Evolutionary conservation across 768 basidiomycete genomes (phyloP).

Genomic region (Amanita rubescens): DNA sequence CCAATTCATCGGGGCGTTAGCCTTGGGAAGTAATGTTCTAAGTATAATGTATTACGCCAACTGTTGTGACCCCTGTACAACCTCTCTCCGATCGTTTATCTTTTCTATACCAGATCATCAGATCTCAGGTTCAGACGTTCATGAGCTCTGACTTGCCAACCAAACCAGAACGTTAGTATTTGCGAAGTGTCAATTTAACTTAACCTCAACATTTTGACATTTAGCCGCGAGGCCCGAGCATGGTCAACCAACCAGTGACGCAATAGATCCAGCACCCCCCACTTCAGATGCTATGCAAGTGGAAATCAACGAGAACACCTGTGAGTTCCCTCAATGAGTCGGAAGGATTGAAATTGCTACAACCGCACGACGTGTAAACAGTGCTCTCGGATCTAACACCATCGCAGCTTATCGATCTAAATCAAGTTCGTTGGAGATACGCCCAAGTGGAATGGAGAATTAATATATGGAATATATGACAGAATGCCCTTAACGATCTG

Average conservation of each 20-base stretch:
- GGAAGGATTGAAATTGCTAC: background rate
- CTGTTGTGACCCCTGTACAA: background rate
- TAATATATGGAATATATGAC: background rate
- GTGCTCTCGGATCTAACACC: conserved; percentile 8
- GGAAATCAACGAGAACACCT: background rate
- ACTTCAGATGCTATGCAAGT: background rate
- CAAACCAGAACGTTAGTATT: background rate
- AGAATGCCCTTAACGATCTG: conserved; percentile 24
- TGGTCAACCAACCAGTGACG: background rate
- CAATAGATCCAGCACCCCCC: background rate
- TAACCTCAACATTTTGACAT: background rate
- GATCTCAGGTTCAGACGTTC: background rate
- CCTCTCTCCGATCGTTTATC: background rate
- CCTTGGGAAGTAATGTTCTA: background rate
- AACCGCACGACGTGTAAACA: background rate
- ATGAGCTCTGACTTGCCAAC: background rate
- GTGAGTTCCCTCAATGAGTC: background rate
- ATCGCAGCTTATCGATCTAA: conserved; percentile 15
- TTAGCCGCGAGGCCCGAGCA: background rate
- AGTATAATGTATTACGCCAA: background rate
- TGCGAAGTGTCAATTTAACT: background rate
- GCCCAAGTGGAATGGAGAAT: background rate
- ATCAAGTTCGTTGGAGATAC: conserved; percentile 11
- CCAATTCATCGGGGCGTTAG: background rate
- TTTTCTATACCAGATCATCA: background rate